phyloP scores from a whole-genome alignment of 192 early-diverging fungal species.

The Lobosporangium transversale region DNA sequence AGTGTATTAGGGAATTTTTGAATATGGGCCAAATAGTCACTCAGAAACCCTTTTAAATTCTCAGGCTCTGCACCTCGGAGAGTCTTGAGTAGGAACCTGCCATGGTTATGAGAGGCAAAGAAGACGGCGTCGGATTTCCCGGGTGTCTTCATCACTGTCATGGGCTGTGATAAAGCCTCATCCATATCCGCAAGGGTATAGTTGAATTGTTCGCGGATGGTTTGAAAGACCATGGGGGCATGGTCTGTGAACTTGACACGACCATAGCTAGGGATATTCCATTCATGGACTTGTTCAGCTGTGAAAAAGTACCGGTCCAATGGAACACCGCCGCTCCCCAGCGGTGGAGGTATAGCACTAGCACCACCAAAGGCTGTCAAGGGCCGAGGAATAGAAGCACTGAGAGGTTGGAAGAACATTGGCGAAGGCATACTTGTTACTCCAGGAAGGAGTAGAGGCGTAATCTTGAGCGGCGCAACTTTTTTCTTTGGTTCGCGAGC shows the following conservation, averaged over 20 bases:
- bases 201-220: conserved; percentile 36
- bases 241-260: conserved; percentile 45
- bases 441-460: conserved; percentile 19
- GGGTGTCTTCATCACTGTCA: conserved; percentile 45
- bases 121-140: conserved; percentile 48
- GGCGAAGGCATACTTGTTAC: conserved; percentile 24
- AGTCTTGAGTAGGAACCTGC: conserved; percentile 46
- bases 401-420: conserved; percentile 24
- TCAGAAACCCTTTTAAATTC: conserved; percentile 32
- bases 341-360: not conserved
- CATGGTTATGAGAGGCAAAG: conserved; percentile 49
- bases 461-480: conserved; percentile 28
- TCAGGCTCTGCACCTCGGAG: conserved; percentile 36
- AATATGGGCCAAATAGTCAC: conserved; percentile 42
- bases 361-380: not conserved
- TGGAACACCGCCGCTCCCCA: no score
- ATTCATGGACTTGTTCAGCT: conserved; percentile 42
- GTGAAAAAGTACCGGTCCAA: conserved; percentile 37
- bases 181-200: conserved; percentile 45
- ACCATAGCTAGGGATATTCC: conserved; percentile 49
- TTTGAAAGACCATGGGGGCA: conserved; percentile 37
- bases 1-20: conserved; percentile 46
- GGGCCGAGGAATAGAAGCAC: conserved; percentile 31
- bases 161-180: conserved; percentile 39
- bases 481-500: conserved; percentile 3